A percentile compares a stretch with the other conserved stretches of the same genome.
These are phyloP conservation scores for Oryza nivara DNA, from an alignment of 176 grass and related monocot genomes.

Conservation along the genomic window DNA sequence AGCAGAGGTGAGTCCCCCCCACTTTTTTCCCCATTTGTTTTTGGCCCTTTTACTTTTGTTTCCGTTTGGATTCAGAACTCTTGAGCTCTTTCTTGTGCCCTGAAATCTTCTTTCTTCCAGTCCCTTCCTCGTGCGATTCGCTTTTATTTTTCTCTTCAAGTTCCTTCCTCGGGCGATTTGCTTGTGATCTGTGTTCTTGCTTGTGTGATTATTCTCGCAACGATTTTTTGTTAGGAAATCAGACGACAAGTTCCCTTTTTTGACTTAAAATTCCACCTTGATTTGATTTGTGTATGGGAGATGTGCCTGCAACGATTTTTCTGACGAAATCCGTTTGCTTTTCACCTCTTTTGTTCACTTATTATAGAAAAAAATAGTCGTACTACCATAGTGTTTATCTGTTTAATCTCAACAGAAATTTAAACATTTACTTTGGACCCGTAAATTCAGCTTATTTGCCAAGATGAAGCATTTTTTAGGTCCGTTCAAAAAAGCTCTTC, in stretches of 20 bases:
- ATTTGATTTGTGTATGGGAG: not conserved
- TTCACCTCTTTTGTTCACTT: not conserved
- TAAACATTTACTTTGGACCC: not conserved
- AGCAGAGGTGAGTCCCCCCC: not conserved
- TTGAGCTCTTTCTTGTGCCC: not conserved
- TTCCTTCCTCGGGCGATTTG: too few relatives aligned
- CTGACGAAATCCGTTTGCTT: not conserved
- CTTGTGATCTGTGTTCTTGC: not conserved
- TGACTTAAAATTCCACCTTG: not conserved
- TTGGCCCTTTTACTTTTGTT: not conserved
- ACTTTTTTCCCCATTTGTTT: not conserved
- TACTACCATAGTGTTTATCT: not conserved
- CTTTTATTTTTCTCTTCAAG: too few relatives aligned
- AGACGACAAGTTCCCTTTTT: not conserved
- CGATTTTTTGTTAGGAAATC: not conserved
- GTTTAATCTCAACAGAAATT: not conserved
- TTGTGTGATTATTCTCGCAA: not conserved
- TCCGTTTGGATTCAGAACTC: not conserved
- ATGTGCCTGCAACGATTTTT: not conserved
- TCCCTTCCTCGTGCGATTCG: not conserved
- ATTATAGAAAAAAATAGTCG: not conserved
- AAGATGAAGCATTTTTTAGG: not conserved
- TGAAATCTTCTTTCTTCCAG: not conserved
- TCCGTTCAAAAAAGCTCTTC: not conserved
- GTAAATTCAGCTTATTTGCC: not conserved